Evolutionary conservation across 495 filamentous ascomycete genomes (phyloP).

Genomic region (Cercophora newfieldiana): DNA sequence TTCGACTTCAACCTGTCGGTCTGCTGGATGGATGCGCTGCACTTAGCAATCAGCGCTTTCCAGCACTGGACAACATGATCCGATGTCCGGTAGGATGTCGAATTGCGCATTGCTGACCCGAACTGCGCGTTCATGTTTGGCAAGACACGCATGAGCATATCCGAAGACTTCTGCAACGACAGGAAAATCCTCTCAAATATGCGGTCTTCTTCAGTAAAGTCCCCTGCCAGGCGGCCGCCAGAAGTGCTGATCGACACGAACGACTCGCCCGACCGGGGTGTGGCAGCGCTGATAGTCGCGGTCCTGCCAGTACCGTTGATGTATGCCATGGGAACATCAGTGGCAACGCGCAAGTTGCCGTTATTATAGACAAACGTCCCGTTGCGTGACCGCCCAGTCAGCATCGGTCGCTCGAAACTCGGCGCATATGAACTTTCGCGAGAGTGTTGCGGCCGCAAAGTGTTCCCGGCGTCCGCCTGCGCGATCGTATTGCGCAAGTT

Average conservation of each 20-base stretch:
- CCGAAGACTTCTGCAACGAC: slow-evolving; percentile 65
- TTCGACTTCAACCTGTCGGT: slow-evolving; percentile 67
- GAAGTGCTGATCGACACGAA: slow-evolving; percentile 61
- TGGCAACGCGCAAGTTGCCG: slow-evolving; percentile 53
- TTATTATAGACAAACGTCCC: slow-evolving; percentile 64
- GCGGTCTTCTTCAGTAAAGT: slow-evolving; percentile 74
- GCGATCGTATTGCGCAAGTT: slow-evolving; percentile 17
- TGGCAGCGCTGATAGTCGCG: slow-evolving; percentile 55
- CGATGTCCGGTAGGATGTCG: slow-evolving; percentile 41
- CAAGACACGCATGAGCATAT: slow-evolving; percentile 63
- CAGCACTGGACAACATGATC: slow-evolving; percentile 62
- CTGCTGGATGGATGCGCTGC: slow-evolving; percentile 60
- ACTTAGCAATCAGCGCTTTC: slow-evolving; percentile 68
- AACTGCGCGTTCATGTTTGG: slow-evolving; percentile 67
- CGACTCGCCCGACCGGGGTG: slow-evolving; percentile 76
- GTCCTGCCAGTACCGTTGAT: slow-evolving; percentile 47
- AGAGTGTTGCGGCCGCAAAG: slow-evolving; percentile 41
- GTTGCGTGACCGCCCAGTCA: slow-evolving; percentile 56
- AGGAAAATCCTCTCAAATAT: slow-evolving; percentile 79
- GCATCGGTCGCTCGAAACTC: slow-evolving; percentile 55
- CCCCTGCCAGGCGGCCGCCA: slow-evolving; percentile 36
- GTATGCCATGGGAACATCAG: slow-evolving; percentile 45
- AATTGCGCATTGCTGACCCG: slow-evolving; percentile 45
- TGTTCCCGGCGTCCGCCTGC: slow-evolving; percentile 39
- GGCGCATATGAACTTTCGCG: slow-evolving; percentile 61